Conservation (phyloP, 176 grass and related monocot genomes). For the Luzula sylvatica region DNA sequence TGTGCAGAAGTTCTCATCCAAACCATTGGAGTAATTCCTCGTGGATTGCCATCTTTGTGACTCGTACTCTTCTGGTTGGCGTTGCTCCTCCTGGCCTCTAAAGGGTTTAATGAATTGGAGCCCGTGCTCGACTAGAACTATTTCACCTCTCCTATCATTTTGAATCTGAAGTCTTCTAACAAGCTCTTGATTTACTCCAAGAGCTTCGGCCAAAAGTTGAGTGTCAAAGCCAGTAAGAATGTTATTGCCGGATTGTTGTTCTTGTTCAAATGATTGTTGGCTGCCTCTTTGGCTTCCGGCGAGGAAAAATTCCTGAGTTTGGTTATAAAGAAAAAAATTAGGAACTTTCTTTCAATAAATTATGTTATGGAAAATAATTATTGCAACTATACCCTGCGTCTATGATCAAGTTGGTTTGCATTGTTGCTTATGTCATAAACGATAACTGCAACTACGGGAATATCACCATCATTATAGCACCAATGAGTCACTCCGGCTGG, state of each 20-base stretch:
- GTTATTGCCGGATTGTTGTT: conserved; percentile 11
- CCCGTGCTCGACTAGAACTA: conserved; percentile 21
- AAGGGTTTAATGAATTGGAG: conserved; percentile 18
- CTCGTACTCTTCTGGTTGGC: not conserved
- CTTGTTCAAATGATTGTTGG: too few species aligned
- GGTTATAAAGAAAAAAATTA: too few species aligned
- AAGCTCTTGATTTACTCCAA: conserved; percentile 19
- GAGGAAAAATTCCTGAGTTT: too few species aligned
- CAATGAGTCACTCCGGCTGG: too few species aligned
- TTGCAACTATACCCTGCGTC: too few species aligned
- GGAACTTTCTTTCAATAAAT: too few species aligned
- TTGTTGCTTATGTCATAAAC: too few species aligned
- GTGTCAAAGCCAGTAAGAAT: conserved; percentile 26
- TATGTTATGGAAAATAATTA: too few species aligned
- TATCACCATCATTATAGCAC: conserved; percentile 32
- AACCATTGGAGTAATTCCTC: conserved; percentile 6
- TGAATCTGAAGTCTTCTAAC: conserved; percentile 24
- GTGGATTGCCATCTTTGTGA: not conserved
- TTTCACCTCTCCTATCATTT: conserved; percentile 25
- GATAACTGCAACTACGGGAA: too few species aligned
- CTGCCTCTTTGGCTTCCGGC: too few species aligned
- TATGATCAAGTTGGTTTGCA: too few species aligned
- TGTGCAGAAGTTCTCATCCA: conserved; percentile 24
- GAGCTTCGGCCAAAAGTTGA: conserved; percentile 24
- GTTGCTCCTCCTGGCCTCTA: not conserved